phyloP scores from a whole-genome alignment of 192 early-diverging fungal genomes.

The Backusella liffmaniae region DNA sequence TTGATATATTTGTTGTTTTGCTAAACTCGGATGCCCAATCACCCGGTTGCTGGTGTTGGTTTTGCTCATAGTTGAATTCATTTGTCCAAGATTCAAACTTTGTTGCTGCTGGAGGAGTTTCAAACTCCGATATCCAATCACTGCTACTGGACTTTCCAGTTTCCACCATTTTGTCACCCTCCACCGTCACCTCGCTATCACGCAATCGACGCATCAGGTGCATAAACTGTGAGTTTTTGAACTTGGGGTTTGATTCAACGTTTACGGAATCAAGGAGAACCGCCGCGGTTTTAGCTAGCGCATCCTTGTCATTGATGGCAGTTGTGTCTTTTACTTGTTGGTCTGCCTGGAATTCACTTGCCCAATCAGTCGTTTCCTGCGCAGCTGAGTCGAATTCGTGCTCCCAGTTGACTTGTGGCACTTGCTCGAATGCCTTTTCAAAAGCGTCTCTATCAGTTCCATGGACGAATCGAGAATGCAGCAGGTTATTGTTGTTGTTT shows the following conservation, averaged over 20 bases:
- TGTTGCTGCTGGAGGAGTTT: background rate
- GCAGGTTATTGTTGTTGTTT: conserved; percentile 12
- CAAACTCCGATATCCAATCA: conserved; percentile 39
- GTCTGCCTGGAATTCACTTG: conserved; percentile 50
- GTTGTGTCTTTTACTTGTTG: conserved; percentile 27
- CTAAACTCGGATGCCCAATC: conserved; percentile 21
- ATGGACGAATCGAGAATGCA: conserved; percentile 17
- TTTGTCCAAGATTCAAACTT: conserved; percentile 9
- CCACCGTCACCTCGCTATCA: conserved; percentile 85
- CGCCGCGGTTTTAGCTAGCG: conserved; percentile 80
- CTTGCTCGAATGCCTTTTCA: conserved; percentile 65
- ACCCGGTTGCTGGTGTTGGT: background rate
- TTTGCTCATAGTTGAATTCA: conserved; percentile 25
- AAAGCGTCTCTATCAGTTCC: conserved; percentile 62
- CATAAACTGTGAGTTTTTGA: conserved; percentile 89
- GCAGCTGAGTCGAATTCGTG: conserved; percentile 50
- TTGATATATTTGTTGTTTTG: conserved; percentile 16
- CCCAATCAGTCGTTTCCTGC: conserved; percentile 42
- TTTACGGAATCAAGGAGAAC: conserved; percentile 76
- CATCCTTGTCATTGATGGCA: conserved; percentile 48
- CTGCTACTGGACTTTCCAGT: conserved; percentile 10
- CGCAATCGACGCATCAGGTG: conserved; percentile 90
- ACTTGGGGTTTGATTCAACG: conserved; percentile 83
- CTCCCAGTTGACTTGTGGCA: conserved; percentile 49
- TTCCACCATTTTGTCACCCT: conserved; percentile 86